These are phyloP conservation scores for Gossypium aridum DNA, from an alignment of 441 rosid species.

Conservation along the genomic window DNA sequence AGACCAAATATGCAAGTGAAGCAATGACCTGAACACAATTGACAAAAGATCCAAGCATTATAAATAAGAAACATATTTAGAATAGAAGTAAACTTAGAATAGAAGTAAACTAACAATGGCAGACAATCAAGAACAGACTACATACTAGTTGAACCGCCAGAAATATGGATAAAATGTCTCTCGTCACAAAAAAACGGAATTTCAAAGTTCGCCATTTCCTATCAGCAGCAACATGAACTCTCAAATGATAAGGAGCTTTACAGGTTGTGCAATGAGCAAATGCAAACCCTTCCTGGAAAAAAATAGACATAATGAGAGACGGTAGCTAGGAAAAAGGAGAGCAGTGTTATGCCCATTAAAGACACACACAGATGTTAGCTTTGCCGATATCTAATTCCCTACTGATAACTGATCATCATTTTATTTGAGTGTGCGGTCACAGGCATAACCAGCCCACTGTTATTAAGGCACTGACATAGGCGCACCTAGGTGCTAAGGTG, in stretches of 20 bases:
- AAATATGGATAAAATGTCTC: conserved; percentile 90
- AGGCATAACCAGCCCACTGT: background rate
- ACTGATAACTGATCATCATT: background rate
- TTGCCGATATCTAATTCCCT: background rate
- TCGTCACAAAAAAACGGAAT: conserved; percentile 97
- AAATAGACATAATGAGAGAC: background rate
- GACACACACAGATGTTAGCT: background rate
- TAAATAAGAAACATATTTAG: background rate
- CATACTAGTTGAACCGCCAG: conserved; percentile 89
- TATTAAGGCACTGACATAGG: no score
- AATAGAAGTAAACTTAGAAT: background rate
- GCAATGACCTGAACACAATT: conserved; percentile 67
- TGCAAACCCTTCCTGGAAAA: conserved; percentile 91
- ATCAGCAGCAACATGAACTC: conserved; percentile 96
- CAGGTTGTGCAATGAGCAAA: conserved; percentile 99
- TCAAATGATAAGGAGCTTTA: conserved; percentile 93
- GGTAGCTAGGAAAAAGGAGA: background rate
- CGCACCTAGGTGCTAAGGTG: no score
- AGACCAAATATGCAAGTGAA: conserved; percentile 82
- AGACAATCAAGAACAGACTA: conserved; percentile 13
- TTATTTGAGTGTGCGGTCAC: background rate
- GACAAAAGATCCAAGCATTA: conserved; percentile 9
- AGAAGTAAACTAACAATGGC: background rate
- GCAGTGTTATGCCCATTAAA: background rate
- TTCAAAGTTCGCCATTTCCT: conserved; percentile 94